phyloP scores from a whole-genome alignment of 2,329 filamentous ascomycete species.

The Chaetomium globosum region DNA sequence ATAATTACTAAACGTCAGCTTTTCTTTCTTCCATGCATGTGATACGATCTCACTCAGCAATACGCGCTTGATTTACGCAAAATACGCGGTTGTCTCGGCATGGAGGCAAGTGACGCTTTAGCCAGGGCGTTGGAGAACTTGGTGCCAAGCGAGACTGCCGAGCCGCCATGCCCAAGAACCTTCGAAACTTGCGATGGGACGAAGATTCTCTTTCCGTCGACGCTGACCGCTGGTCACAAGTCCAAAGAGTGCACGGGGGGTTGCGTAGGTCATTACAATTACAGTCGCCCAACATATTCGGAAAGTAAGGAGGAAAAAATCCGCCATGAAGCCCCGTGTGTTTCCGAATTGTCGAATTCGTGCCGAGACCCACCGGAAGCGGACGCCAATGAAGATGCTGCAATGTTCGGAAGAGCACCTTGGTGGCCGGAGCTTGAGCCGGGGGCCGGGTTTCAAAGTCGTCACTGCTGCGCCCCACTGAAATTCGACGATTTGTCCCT shows the following conservation, averaged over 20 bases:
- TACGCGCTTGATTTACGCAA: neutral
- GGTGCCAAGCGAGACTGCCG: neutral
- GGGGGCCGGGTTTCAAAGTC: conserved; percentile 15
- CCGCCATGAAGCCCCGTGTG: conserved; percentile 6
- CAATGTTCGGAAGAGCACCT: conserved; percentile 14
- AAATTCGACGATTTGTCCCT: conserved; percentile 5
- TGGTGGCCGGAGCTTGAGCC: neutral
- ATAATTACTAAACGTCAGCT: neutral
- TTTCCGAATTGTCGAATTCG: conserved; percentile 8
- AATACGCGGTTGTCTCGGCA: neutral
- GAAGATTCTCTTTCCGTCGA: neutral
- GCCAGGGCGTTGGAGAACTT: neutral
- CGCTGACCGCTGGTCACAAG: neutral
- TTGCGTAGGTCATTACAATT: neutral
- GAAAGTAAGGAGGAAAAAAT: neutral
- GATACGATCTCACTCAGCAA: neutral
- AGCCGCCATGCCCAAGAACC: neutral
- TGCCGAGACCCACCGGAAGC: conserved; percentile 13
- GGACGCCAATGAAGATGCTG: neutral
- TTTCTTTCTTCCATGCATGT: no score
- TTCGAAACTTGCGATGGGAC: neutral
- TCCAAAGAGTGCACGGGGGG: neutral
- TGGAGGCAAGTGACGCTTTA: neutral
- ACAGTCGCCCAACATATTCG: no score
- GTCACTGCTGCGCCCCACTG: conserved; percentile 23